Evolutionary conservation across 2,329 filamentous ascomycete species (phyloP).

Genomic region (Talaromyces sp.): DNA sequence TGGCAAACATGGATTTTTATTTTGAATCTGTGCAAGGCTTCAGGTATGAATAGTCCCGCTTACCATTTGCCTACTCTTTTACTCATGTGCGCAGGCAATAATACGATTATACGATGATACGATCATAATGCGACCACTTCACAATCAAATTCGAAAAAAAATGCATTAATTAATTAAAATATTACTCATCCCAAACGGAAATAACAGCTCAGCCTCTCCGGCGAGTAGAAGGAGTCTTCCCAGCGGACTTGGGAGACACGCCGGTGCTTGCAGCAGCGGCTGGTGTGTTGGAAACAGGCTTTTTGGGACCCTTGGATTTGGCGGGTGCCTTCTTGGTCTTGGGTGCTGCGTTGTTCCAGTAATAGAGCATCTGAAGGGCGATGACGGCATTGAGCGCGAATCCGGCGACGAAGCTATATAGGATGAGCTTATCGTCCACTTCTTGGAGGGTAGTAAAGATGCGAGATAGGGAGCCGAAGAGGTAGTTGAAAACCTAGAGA

Average conservation of each 20-base stretch:
- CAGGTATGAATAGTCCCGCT: neutral
- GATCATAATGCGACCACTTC: neutral
- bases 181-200: neutral
- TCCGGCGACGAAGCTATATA: constrained; percentile 89
- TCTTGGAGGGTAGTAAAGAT: constrained; percentile 98
- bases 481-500: constrained; percentile 90
- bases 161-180: neutral
- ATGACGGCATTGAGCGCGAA: constrained; percentile 86
- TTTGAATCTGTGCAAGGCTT: neutral
- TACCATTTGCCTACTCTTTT: neutral
- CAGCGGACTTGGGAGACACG: constrained; percentile 36
- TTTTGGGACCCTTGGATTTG: constrained; percentile 32
- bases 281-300: constrained; percentile 21
- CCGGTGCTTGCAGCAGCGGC: constrained; percentile 31
- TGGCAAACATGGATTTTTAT: neutral
- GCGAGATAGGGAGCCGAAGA: constrained; percentile 82
- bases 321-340: constrained; percentile 12
- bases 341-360: constrained; percentile 68
- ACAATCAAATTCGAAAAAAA: constrained; percentile 10
- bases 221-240: constrained; percentile 53
- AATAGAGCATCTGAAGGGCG: constrained; percentile 87
- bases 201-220: constrained; percentile 43
- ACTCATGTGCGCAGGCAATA: neutral
- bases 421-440: constrained; percentile 91
- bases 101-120: neutral